phyloP scores from a whole-genome alignment of 2,329 filamentous ascomycete genomes.

The Hymenoscyphus occultus region DNA sequence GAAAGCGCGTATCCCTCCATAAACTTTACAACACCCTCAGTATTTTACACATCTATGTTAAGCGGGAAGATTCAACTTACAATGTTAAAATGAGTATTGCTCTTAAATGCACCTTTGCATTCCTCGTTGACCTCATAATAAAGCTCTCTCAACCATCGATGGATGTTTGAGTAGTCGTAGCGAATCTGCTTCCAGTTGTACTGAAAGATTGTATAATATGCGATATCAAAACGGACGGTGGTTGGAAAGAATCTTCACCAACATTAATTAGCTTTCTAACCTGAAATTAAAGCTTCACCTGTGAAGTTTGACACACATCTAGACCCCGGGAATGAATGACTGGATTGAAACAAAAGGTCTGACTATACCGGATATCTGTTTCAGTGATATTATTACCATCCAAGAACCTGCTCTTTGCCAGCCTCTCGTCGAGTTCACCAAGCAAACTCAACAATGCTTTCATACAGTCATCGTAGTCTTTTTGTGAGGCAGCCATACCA shows the following conservation, averaged over 20 bases:
- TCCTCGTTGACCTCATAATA: conserved; percentile 51
- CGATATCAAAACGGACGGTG: conserved; percentile 62
- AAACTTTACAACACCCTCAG: too few relatives aligned
- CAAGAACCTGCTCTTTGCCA: conserved; percentile 55
- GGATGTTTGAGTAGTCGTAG: conserved; percentile 55
- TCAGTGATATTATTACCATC: conserved; percentile 75
- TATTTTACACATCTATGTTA: too few relatives aligned
- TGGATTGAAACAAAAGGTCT: too few relatives aligned
- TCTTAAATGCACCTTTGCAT: conserved; percentile 51
- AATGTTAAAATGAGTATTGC: conserved; percentile 29
- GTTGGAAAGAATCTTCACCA: conserved; percentile 50
- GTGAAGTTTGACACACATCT: too few relatives aligned
- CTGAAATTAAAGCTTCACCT: too few relatives aligned
- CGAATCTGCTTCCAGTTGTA: conserved; percentile 50
- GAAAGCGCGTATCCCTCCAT: too few relatives aligned
- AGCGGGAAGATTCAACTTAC: too few relatives aligned
- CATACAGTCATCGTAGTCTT: conserved; percentile 76
- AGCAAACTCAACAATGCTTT: conserved; percentile 69
- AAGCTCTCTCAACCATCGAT: conserved; percentile 62
- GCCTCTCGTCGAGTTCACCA: conserved; percentile 69
- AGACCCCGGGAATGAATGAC: too few relatives aligned
- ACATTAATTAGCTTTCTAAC: too few relatives aligned
- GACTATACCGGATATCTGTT: conserved; percentile 61
- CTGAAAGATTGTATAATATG: conserved; percentile 63
- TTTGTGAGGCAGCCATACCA: conserved; percentile 79